Base-by-base conservation (phyloP, 352 stramenopile genomes). In the Pythium dissotocum region DNA sequence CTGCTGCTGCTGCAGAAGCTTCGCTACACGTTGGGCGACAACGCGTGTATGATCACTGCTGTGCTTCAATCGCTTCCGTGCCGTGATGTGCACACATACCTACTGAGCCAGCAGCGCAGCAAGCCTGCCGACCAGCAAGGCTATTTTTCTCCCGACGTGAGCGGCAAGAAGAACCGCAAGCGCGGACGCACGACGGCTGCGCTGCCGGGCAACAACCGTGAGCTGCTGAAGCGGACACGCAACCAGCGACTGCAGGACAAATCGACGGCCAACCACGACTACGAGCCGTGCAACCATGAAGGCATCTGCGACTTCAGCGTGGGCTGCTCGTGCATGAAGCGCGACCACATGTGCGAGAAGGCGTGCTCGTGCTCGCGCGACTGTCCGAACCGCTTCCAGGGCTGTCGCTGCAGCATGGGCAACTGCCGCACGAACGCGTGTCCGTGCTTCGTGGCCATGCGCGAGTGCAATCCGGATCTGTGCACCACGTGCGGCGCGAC, bases 261-360 rank as follows among this genome's bases (percentile, higher is more conserved):
- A 4, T 67, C 72, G 32, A 56, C n/a, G 16, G 67, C 67, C 4
- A 88, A 91, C 58, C 81, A 91, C 65, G 83, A 93, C 58, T 94
- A 90, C 53, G 83, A 92, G 53, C 86, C 86, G 48, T 94, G 86
- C 65, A 87, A 89, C 51, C 86, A 94, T 63, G 74, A 89, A n/a
- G 86, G 86, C 9, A 66, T 74, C 28, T 93, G 84, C 61, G 65
- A 82, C 73, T 75, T 73, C 55, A 72, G 77, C 14, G 77, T 35
- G 0, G 69, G 56, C 40, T 94, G 86, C 67, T 89, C 83, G n/a
- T 94, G 86, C 58, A 89, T 91, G 70, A 79, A 77, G 51, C 82
- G 85, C 48, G 79, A 92, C 52, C 86, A 94, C 67, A 92, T 78
- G 55, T 94, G 86, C 42, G 83, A 93, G 54, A 93, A 91, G 67